Evolutionary conservation across 331 rosid genomes (phyloP).

Genomic region (Saraca asoca): DNA sequence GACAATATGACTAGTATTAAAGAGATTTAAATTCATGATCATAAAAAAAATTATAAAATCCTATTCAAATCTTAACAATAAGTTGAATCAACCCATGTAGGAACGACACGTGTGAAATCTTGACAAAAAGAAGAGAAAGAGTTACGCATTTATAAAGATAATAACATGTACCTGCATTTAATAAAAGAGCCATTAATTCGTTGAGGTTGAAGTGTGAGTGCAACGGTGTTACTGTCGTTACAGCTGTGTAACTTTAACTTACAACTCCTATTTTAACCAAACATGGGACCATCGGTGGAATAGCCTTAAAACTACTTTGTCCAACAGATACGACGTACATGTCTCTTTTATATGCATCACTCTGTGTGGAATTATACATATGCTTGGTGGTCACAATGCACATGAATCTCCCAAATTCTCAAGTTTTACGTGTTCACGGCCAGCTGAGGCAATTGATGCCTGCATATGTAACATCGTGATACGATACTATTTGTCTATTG

Average conservation of each 20-base stretch:
- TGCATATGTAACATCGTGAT: too few species aligned
- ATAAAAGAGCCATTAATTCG: constrained; percentile 28
- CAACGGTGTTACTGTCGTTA: constrained; percentile 25
- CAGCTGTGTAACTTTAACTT: constrained; percentile 31
- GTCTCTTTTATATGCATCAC: constrained; percentile 15
- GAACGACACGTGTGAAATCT: constrained; percentile 20
- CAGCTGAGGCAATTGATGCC: too few species aligned
- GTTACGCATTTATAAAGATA: constrained; percentile 31
- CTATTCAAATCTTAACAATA: too few species aligned
- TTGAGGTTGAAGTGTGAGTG: constrained; percentile 32
- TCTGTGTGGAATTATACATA: not conserved
- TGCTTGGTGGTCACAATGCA: too few species aligned
- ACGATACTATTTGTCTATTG: too few species aligned
- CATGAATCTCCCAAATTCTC: too few species aligned
- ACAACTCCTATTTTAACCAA: constrained; percentile 36
- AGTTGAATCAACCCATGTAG: too few species aligned
- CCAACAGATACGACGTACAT: constrained; percentile 20
- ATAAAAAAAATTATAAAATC: too few species aligned
- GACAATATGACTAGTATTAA: too few species aligned
- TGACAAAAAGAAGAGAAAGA: constrained; percentile 6
- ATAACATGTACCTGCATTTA: constrained; percentile 27
- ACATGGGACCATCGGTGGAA: constrained; percentile 32
- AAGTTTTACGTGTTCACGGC: too few species aligned
- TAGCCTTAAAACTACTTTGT: constrained; percentile 21
- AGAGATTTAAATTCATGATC: too few species aligned